Evolutionary conservation across 768 basidiomycete genomes (phyloP), one percentile per base, ranked within the genome.

Genomic region (Fomitopsis pulvina): DNA sequence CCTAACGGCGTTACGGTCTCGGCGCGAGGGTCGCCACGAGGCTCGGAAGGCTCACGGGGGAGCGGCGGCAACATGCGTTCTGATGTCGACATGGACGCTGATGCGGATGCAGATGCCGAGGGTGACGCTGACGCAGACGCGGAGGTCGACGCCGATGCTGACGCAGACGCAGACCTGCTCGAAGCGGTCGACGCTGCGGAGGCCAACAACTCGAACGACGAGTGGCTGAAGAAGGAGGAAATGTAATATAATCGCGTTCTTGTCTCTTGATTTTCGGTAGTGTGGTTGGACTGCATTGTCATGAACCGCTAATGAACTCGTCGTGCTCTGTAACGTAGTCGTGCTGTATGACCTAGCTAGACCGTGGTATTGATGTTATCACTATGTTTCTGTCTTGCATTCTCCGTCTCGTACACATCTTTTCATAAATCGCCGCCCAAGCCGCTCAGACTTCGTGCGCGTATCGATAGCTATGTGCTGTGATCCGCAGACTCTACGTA

Each of bases 161-260:
- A 67, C 45, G 63, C 61, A 6, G 66, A 67, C 6, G 67, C 64
- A 12, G 67, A 66, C 52, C 54, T 69, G 52, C 52, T 70, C 38
- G 70, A 66, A 57, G 69, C 68, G 26, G 68, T 68, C 42, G 69
- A 68, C 48, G 69, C 68, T n/a, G 66, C 71, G 16, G 70, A 71
- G 61, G 63, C 66, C 48, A 63, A 60, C 51, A 59, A 63, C 34
- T 49, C 52, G 37, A 58, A 55, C 22, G 63, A 62, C 38, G 59
- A 60, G 56, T 62, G 57, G 58, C 25, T 61, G 48, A 60, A 63
- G 56, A 61, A 61, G 45, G 60, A 63, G 47, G 60, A 57, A 32
- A 25, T 46, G 30, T 46, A 34, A 37, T n/a, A n/a, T n/a, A 20
- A 7, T 5, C 25, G 30, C 16, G 10, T 37, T 37, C 20, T 34